These are phyloP conservation scores for Blakeslea trispora DNA, from an alignment of 371 early-diverging fungal genomes.

Conservation along the genomic window DNA sequence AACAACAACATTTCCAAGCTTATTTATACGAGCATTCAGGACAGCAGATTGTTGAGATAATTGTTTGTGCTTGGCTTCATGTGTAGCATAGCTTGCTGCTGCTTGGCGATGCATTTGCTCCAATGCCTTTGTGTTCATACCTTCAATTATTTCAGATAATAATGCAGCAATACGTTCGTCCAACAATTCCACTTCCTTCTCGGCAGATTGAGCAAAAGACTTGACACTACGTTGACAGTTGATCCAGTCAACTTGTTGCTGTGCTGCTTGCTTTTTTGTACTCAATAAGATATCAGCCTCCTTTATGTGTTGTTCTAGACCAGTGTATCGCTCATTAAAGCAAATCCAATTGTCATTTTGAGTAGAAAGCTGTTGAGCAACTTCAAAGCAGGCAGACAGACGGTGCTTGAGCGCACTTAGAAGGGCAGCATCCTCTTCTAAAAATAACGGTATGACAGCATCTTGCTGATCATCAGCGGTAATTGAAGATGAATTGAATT, in stretches of 20 bases:
- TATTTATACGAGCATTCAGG: slow-evolving; percentile 2
- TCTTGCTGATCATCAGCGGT: neutral
- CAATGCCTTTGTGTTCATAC: neutral
- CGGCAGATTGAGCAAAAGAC: neutral
- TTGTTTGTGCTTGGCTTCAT: slow-evolving; percentile 3
- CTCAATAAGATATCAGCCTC: neutral
- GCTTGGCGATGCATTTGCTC: slow-evolving; percentile 1
- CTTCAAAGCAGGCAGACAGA: slow-evolving; percentile 6
- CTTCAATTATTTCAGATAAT: neutral
- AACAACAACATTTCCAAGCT: neutral
- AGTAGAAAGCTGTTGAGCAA: neutral
- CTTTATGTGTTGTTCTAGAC: neutral
- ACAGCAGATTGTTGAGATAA: slow-evolving; percentile 1
- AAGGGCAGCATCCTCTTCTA: slow-evolving; percentile 8
- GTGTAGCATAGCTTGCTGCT: neutral
- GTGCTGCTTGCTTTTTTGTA: slow-evolving; percentile 7
- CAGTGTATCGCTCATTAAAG: slow-evolving; percentile 6
- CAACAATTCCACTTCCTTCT: neutral
- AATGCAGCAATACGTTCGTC: neutral
- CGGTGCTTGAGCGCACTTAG: neutral
- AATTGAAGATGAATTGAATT: neutral
- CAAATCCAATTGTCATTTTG: slow-evolving; percentile 1
- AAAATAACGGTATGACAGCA: slow-evolving; percentile 3
- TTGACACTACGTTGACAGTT: slow-evolving; percentile 4
- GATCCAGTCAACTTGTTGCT: slow-evolving; percentile 6